These are phyloP conservation scores for Pythium aquatile DNA, from an alignment of 352 stramenopile species.

Conservation along the genomic window DNA sequence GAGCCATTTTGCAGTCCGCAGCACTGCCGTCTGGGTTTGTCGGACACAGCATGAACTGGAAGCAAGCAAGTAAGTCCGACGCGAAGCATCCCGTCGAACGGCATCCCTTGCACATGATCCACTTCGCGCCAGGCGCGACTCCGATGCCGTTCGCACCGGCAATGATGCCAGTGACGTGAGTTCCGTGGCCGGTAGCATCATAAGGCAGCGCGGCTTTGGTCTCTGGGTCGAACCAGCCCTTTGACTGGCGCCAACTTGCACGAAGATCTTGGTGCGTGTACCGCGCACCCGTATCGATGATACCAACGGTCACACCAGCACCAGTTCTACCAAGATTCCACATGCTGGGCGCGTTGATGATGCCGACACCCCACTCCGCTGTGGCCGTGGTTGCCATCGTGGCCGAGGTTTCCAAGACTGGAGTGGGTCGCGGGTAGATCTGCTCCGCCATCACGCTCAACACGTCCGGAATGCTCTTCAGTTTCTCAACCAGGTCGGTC, in stretches of 20 bases:
- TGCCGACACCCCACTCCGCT: constrained; percentile 47
- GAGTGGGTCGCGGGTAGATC: constrained; percentile 31
- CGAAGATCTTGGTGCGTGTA: constrained; percentile 43
- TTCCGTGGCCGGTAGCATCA: constrained; percentile 56
- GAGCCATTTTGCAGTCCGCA: constrained; percentile 49
- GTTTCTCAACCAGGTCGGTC: constrained; percentile 40
- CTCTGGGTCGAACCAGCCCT: constrained; percentile 63
- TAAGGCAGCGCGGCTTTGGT: constrained; percentile 32
- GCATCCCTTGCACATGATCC: constrained; percentile 61
- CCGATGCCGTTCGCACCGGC: constrained; percentile 46
- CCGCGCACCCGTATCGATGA: constrained; percentile 62
- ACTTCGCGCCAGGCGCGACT: constrained; percentile 48
- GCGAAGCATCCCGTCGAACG: constrained; percentile 37
- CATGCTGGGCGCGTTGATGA: constrained; percentile 46
- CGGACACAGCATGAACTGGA: constrained; percentile 72
- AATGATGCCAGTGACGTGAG: constrained; percentile 48
- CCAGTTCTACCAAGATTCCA: constrained; percentile 54
- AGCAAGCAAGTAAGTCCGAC: constrained; percentile 49
- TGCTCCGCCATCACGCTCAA: constrained; percentile 38
- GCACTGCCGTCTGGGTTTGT: constrained; percentile 36
- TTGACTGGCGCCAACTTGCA: constrained; percentile 40
- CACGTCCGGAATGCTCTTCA: constrained; percentile 41
- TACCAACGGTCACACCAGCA: constrained; percentile 49
- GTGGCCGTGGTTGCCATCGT: constrained; percentile 7
- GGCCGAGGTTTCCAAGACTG: constrained; percentile 30